Percentiles rank a stretch among this genome's conserved stretches.
Evolutionary conservation across 345 rosid genomes (phyloP).

Genomic region (Citrus trifoliata): DNA sequence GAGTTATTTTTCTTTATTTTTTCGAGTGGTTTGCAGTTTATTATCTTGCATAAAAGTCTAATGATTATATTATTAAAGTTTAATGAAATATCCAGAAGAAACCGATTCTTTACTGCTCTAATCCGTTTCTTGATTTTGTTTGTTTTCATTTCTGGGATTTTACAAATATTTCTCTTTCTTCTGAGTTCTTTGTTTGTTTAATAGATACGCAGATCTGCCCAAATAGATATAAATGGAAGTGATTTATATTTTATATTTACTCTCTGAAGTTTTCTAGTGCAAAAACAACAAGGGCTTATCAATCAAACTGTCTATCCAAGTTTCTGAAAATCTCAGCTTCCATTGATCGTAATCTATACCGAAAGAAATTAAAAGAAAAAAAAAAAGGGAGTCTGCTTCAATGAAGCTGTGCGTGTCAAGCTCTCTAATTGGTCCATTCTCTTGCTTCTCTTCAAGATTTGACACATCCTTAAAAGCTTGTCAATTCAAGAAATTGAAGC

Average conservation of each 20-base stretch:
- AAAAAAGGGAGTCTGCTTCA: not conserved
- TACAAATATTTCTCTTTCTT: conserved; percentile 5
- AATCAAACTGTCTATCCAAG: not conserved
- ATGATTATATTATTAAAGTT: not conserved
- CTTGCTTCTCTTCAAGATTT: conserved; percentile 12
- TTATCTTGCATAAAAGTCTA: not conserved
- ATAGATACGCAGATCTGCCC: conserved; percentile 17
- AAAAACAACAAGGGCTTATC: not conserved
- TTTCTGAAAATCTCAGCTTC: conserved; percentile 6
- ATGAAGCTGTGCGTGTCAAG: conserved; percentile 26
- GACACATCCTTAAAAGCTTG: conserved; percentile 17
- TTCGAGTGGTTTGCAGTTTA: not conserved
- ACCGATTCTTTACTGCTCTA: not conserved
- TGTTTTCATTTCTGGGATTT: conserved; percentile 4
- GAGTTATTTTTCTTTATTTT: not conserved
- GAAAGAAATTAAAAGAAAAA: not conserved
- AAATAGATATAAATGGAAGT: not conserved
- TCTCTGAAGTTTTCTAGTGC: not conserved
- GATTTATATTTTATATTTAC: not conserved
- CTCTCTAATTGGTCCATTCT: conserved; percentile 20
- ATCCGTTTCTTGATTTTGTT: not conserved
- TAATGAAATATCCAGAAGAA: too few relatives aligned
- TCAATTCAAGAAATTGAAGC: conserved; percentile 13
- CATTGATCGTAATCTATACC: not conserved
- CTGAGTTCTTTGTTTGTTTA: not conserved